A percentile compares a stretch with the other conserved stretches of the same genome.
Evolutionary conservation across 495 filamentous ascomycete genomes (phyloP).

Genomic region (Penicillium dipodomyicola): DNA sequence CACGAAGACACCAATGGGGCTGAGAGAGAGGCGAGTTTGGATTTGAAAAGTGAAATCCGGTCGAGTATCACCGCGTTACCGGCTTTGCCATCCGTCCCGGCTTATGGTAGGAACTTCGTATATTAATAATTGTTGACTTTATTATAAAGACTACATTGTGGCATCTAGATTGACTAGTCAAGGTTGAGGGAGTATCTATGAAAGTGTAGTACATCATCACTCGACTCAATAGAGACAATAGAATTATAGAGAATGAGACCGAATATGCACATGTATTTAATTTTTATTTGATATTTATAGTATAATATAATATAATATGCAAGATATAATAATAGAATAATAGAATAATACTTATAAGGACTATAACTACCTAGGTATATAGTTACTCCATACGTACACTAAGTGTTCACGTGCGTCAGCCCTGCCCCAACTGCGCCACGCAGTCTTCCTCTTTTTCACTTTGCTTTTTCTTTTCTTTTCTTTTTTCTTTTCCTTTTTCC

Average conservation of each 20-base stretch:
- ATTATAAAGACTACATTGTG: conserved; percentile 2
- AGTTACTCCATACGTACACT: too few species aligned
- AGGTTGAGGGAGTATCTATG: conserved; percentile 3
- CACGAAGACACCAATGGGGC: conserved; percentile 23
- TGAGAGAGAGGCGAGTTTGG: conserved; percentile 7
- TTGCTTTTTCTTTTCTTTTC: not conserved
- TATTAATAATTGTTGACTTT: not conserved
- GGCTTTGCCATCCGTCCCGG: conserved; percentile 22
- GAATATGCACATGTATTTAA: not conserved
- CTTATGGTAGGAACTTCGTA: not conserved
- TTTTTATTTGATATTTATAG: not conserved
- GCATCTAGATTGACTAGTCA: conserved; percentile 16
- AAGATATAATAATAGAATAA: too few species aligned
- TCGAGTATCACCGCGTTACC: conserved; percentile 44
- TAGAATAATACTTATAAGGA: too few species aligned
- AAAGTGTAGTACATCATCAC: conserved; percentile 2
- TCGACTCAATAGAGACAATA: not conserved
- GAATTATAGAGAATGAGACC: not conserved
- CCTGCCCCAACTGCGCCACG: not conserved
- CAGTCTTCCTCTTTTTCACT: not conserved
- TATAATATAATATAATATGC: too few species aligned
- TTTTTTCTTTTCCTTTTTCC: not conserved
- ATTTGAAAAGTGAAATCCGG: conserved; percentile 19
- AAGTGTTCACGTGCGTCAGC: not conserved
- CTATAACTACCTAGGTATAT: too few species aligned